phyloP scores from a whole-genome alignment of 1,284 basidiomycete species.

The Ceratobasidium sp. region DNA sequence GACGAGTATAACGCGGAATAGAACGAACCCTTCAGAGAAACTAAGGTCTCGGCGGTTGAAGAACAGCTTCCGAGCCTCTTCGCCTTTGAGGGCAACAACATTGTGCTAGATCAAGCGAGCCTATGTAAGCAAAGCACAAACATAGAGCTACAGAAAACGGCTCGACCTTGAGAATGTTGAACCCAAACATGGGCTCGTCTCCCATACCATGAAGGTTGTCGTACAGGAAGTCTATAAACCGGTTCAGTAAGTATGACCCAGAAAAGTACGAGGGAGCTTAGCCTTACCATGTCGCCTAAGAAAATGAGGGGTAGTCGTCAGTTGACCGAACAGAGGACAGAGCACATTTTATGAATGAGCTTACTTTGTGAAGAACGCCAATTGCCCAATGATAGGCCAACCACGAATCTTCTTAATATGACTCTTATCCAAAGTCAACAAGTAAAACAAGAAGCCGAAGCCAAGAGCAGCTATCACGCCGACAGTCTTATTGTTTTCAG shows the following conservation, averaged over 20 bases:
- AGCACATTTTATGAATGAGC: background rate
- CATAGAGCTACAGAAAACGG: background rate
- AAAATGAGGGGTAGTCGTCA: background rate
- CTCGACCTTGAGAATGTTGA: constrained; percentile 24
- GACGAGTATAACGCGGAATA: too few species aligned
- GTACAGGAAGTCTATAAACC: constrained; percentile 5
- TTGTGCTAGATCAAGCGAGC: constrained; percentile 6
- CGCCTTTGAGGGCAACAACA: constrained; percentile 25
- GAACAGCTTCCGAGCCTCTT: constrained; percentile 30
- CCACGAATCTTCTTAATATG: background rate
- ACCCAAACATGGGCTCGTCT: constrained; percentile 10
- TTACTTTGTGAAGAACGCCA: constrained; percentile 34
- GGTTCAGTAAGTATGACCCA: background rate
- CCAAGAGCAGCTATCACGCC: constrained; percentile 3
- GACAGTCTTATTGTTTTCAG: background rate
- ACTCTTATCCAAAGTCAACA: background rate
- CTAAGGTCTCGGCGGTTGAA: constrained; percentile 20
- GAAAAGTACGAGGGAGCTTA: background rate
- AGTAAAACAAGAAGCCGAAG: background rate
- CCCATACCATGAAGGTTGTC: background rate
- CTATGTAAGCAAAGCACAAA: background rate
- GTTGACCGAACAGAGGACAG: background rate
- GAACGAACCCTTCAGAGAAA: constrained; percentile 19
- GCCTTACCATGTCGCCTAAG: constrained; percentile 23
- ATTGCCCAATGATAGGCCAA: constrained; percentile 26